Evolutionary conservation across 139 green algal species (phyloP).

Genomic region (Micractinium sp.): DNA sequence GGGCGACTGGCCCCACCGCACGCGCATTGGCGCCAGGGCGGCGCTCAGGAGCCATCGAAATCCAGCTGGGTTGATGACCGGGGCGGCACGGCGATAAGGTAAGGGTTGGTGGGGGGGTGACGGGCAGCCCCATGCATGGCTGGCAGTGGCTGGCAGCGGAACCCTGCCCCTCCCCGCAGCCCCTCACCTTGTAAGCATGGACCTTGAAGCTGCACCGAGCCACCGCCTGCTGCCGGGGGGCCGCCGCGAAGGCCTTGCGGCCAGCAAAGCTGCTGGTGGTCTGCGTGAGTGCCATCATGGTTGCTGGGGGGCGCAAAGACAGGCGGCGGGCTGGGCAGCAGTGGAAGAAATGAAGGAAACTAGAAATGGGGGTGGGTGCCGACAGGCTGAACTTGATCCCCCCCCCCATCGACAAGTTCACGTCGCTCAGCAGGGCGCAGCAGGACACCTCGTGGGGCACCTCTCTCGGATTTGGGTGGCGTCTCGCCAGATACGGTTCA

Average conservation of each 20-base stretch:
- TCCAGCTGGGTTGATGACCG: neutral
- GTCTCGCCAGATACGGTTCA: too few species aligned
- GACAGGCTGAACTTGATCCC: too few species aligned
- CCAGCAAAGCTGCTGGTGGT: neutral
- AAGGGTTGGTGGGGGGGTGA: neutral
- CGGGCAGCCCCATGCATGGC: neutral
- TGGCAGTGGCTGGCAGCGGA: neutral
- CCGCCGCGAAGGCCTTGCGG: neutral
- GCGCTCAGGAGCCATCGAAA: neutral
- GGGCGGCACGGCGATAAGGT: too few species aligned
- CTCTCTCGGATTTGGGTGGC: too few species aligned
- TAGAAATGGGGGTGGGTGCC: too few species aligned
- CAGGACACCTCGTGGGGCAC: too few species aligned
- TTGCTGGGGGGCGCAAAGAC: neutral
- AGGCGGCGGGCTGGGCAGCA: neutral
- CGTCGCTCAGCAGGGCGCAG: too few species aligned
- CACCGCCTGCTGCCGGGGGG: neutral
- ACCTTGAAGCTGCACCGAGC: neutral
- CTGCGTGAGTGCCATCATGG: neutral
- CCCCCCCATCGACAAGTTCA: too few species aligned
- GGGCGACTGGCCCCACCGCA: neutral
- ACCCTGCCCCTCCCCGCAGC: neutral
- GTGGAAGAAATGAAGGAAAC: neutral
- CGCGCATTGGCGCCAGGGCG: neutral
- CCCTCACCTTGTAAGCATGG: slow-evolving; percentile 25